Evolutionary conservation across 805 yeast genomes (phyloP).

Genomic region (Myxozyma neglecta): DNA sequence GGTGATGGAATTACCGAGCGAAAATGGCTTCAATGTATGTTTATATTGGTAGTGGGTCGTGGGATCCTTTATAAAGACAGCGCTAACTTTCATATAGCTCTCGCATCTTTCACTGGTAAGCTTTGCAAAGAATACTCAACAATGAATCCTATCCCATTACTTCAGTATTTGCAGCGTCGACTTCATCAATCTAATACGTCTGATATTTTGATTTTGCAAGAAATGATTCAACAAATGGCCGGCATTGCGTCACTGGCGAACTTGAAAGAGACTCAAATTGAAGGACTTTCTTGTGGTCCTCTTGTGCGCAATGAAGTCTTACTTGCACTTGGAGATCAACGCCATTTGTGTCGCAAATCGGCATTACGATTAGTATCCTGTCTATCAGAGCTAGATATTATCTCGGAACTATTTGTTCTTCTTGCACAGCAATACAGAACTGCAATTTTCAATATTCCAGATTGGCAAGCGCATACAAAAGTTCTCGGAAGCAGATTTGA

Average conservation of each 20-base stretch:
- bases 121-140: conserved; percentile 55
- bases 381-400: conserved; percentile 44
- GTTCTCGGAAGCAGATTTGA: conserved; percentile 71
- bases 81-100: conserved; percentile 42
- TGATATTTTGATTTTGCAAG: conserved; percentile 64
- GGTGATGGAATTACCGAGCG: conserved; percentile 76
- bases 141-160: conserved; percentile 63
- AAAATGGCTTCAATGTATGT: conserved; percentile 68
- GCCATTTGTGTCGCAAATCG: conserved; percentile 51
- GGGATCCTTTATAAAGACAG: background rate
- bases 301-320: conserved; percentile 58
- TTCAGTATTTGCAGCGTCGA: conserved; percentile 60
- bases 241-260: conserved; percentile 74
- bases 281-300: conserved; percentile 63
- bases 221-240: conserved; percentile 68
- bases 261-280: conserved; percentile 63
- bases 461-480: conserved; percentile 55
- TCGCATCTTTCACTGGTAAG: conserved; percentile 76
- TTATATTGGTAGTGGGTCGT: too few species aligned
- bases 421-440: conserved; percentile 52
- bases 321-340: conserved; percentile 46
- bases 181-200: conserved; percentile 60
- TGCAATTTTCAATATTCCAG: conserved; percentile 39
- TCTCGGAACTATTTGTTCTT: conserved; percentile 66
- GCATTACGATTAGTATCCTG: conserved; percentile 53